Evolutionary conservation across 2,329 filamentous ascomycete species (phyloP), one percentile per base, ranked within the genome.

Genomic region (Zymoseptoria pseudotritici): DNA sequence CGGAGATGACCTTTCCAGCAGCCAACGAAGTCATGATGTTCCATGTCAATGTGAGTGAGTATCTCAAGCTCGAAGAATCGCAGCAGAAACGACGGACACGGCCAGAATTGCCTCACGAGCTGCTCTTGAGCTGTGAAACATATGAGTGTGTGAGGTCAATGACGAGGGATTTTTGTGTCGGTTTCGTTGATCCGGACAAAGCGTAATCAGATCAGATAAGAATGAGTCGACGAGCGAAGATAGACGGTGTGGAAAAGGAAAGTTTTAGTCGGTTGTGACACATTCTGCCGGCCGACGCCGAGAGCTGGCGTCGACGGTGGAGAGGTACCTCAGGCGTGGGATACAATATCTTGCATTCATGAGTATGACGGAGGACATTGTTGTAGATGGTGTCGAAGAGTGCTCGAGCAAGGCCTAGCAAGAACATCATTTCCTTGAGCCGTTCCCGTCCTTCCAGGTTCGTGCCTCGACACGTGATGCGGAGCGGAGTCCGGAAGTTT

Each of bases 21-120:
- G 64, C 66, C 65, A 62, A 72, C 66, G 64, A 71, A 69, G 63
- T 72, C 72, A 65, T 72, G 70, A 72, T 73, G 70, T 66, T 69
- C 68, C 71, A 70, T 71, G 61, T 61, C 24, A 46, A 46, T n/a
- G 36, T 46, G 13, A 46, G 36, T 46, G 13, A 46, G 4, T 29
- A 22, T 4, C 21, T 22, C 4, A 29, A 29, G 36, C 13, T 46
- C 36, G 17, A 46, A 46, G 36, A 46, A 46, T 42, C 10, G 36
- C 13, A n/a, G 36, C 7, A 17, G 36, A n/a, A 46, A n/a, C 36
- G 13, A 13, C 10, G 11, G 36, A 17, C 11, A 42, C 36, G 11
- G 11, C 36, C 36, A 42, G 17, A 17, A 11, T 17, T 42, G 36
- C 36, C 36, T 46, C 36, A 46, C 36, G 36, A 46, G 36, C 36